Percentiles rank a stretch among this genome's conserved stretches.
Evolutionary conservation across 352 stramenopile species (phyloP).

Genomic region (Phytophthora palmivora): DNA sequence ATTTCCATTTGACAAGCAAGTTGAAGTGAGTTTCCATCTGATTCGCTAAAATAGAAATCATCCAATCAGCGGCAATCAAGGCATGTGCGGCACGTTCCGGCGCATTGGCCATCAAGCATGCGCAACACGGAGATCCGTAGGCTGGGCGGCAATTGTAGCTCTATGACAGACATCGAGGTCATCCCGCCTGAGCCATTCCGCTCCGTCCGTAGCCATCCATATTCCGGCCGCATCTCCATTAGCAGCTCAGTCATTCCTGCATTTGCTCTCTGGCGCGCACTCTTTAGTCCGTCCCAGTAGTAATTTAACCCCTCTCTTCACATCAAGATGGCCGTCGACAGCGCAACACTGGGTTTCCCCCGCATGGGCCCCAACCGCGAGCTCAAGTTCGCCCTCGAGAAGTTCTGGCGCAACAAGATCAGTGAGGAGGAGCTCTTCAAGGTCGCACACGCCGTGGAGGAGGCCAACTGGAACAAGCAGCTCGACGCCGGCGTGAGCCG

Average conservation of each 20-base stretch:
- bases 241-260: slow-evolving; percentile 51
- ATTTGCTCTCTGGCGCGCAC: slow-evolving; percentile 65
- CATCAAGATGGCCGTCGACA: slow-evolving; percentile 63
- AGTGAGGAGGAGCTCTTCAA: slow-evolving; percentile 81
- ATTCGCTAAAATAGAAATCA: slow-evolving; percentile 36
- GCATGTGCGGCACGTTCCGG: slow-evolving; percentile 56
- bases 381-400: slow-evolving; percentile 95
- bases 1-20: slow-evolving; percentile 15
- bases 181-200: slow-evolving; percentile 51
- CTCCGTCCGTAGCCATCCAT: slow-evolving; percentile 24
- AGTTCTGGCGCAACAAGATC: slow-evolving; percentile 91
- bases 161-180: slow-evolving; percentile 30
- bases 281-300: slow-evolving; percentile 31
- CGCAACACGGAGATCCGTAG: slow-evolving; percentile 24
- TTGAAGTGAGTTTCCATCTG: slow-evolving; percentile 29
- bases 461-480: slow-evolving; percentile 89
- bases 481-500: slow-evolving; percentile 72
- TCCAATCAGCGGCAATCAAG: slow-evolving; percentile 54
- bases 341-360: slow-evolving; percentile 89
- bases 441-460: slow-evolving; percentile 79
- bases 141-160: slow-evolving; percentile 32
- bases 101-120: slow-evolving; percentile 2
- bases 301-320: slow-evolving; percentile 9
- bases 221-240: background rate
- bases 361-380: slow-evolving; percentile 94